phyloP scores from a whole-genome alignment of 192 early-diverging fungal species.

The Blastocladiella britannica region DNA sequence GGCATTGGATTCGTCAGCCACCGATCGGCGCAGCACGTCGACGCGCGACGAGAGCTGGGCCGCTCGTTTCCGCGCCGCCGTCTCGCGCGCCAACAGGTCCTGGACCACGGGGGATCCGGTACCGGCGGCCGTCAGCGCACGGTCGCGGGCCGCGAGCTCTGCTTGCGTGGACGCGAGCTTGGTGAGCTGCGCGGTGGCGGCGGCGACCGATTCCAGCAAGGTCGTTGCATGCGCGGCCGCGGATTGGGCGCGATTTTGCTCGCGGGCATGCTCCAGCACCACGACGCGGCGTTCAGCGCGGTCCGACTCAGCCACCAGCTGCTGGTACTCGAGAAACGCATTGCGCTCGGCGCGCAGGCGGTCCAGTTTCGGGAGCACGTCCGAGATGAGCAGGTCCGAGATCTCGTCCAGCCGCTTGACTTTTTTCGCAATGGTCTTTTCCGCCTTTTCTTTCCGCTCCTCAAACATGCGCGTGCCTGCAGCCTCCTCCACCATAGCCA shows the following conservation, averaged over 20 bases:
- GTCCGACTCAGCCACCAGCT: constrained; percentile 75
- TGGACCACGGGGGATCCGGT: too few species aligned
- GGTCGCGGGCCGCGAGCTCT: too few species aligned
- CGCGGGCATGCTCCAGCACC: constrained; percentile 62
- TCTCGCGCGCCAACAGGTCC: too few species aligned
- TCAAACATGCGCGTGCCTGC: constrained; percentile 98
- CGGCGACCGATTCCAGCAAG: too few species aligned
- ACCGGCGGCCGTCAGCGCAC: too few species aligned
- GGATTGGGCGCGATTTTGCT: constrained; percentile 26
- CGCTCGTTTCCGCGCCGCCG: too few species aligned
- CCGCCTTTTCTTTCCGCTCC: constrained; percentile 86
- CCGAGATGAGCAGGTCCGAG: constrained; percentile 52
- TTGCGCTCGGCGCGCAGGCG: constrained; percentile 68
- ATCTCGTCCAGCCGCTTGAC: constrained; percentile 89
- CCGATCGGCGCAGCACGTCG: too few species aligned
- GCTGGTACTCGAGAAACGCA: constrained; percentile 78
- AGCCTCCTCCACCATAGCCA: constrained; percentile 97
- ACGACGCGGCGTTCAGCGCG: constrained; percentile 54
- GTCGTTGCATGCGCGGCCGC: constrained; percentile 8
- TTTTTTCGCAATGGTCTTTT: constrained; percentile 84
- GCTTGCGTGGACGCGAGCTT: too few species aligned
- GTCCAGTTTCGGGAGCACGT: constrained; percentile 84
- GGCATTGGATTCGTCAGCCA: too few species aligned
- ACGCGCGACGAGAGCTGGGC: too few species aligned
- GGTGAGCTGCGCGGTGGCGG: too few species aligned